Evolutionary conservation across 352 stramenopile species (phyloP).

Genomic region (Phytophthora ohioensis): DNA sequence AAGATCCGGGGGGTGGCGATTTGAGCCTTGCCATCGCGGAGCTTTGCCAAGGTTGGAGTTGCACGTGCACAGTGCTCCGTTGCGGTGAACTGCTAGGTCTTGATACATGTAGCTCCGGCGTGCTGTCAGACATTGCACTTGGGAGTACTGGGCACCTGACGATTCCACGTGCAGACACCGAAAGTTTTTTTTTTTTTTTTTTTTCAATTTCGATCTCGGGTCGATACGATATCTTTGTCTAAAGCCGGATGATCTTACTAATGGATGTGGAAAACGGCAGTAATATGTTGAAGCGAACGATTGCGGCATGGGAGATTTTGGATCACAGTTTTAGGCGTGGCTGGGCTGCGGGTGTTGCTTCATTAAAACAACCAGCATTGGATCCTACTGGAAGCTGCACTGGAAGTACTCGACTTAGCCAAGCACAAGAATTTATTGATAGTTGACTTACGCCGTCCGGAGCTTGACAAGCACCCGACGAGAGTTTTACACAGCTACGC

Average conservation of each 20-base stretch:
- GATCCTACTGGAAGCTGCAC: too few relatives aligned
- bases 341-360: background rate
- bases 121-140: too few relatives aligned
- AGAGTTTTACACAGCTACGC: constrained; percentile 18
- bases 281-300: background rate
- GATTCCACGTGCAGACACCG: too few relatives aligned
- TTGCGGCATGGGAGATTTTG: constrained; percentile 1
- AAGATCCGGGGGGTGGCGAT: constrained; percentile 6
- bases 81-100: too few relatives aligned
- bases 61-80: too few relatives aligned
- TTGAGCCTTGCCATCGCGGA: background rate
- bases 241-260: constrained; percentile 5
- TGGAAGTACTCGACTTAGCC: background rate
- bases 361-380: background rate
- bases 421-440: constrained; percentile 6
- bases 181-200: too few relatives aligned
- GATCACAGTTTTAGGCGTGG: background rate
- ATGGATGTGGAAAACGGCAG: too few relatives aligned
- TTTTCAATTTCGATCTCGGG: background rate
- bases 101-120: too few relatives aligned
- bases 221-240: background rate
- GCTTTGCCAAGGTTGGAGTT: too few relatives aligned
- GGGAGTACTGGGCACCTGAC: too few relatives aligned
- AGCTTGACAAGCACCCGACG: background rate
- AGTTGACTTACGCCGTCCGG: background rate